Conservation (phyloP, 2,329 filamentous ascomycete species). For the Chrysoporthe cubensis region DNA sequence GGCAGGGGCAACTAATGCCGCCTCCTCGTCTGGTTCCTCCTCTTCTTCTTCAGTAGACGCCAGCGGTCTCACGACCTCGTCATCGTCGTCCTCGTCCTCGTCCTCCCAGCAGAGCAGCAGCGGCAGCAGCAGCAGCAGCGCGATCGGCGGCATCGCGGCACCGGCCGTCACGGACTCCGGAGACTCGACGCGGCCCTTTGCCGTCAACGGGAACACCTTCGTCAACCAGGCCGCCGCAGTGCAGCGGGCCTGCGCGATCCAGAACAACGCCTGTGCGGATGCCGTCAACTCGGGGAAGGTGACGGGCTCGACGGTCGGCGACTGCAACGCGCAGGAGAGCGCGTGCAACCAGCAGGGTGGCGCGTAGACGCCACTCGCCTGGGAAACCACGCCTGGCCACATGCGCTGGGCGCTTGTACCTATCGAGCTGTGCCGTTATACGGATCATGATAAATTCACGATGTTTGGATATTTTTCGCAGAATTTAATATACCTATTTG, state of each 20-base stretch:
- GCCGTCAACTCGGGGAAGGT: conserved; percentile 56
- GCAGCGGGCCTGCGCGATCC: conserved; percentile 65
- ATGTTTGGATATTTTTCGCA: conserved; percentile 12
- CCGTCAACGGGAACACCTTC: conserved; percentile 61
- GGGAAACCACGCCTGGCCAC: background rate
- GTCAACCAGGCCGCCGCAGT: conserved; percentile 58
- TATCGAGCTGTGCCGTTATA: conserved; percentile 10
- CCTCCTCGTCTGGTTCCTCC: background rate
- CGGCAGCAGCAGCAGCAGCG: conserved; percentile 37
- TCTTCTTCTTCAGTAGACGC: conserved; percentile 7
- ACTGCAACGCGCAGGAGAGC: conserved; percentile 60
- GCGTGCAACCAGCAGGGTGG: conserved; percentile 45
- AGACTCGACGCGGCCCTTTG: conserved; percentile 55
- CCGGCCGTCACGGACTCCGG: conserved; percentile 54
- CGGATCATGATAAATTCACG: conserved; percentile 17
- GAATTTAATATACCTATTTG: background rate
- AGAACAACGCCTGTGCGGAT: conserved; percentile 64
- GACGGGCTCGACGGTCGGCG: conserved; percentile 45
- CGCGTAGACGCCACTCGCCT: conserved; percentile 30
- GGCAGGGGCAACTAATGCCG: background rate
- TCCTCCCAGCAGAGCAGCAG: conserved; percentile 9
- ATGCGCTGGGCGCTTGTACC: background rate
- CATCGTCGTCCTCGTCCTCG: conserved; percentile 17
- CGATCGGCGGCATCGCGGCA: conserved; percentile 56
- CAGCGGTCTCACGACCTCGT: conserved; percentile 14